Evolutionary conservation across 768 basidiomycete genomes (phyloP), one percentile per base, ranked within the genome.

Genomic region (Hygrophorus pudorinus): DNA sequence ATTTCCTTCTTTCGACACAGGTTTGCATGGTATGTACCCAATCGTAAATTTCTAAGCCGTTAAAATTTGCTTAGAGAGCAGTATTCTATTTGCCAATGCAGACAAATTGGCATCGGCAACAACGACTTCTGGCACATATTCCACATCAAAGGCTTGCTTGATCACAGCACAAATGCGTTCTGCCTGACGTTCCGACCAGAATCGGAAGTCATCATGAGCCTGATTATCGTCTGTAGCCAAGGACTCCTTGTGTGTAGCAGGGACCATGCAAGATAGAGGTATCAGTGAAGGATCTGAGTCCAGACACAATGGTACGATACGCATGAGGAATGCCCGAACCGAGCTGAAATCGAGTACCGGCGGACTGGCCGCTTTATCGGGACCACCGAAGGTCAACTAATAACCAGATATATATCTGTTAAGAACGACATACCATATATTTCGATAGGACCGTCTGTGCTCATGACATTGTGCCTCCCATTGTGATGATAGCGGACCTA

Each of bases 381-480:
- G 46, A 42, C n/a, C n/a, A n/a, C n/a, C n/a, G n/a, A n/a, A n/a
- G n/a, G 32, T 51, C 46, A 46, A 48, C 41, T 18, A 52, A 17
- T 35, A 11, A 44, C 9, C 31, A 33, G 28, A 20, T 41, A 21
- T 13, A 48, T 0, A 14, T n/a, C 3, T 30, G 20, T 45, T 37
- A 30, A 40, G 38, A 21, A 28, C 21, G 7, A 65, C 85, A 45
- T 50, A 91, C 94, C 85, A 49, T 79, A 88, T 27, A 99, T 81
- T 58, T 96, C 90, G 46, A 98, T 67, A 6, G 91, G 89, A 1
- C 82, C 85, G 38, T 85, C 80, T 42, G 84, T 56, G 42, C 79
- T 77, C 76, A 98, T 85, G 45, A 98, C 96, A 61, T 92, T 96
- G 64, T 99, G 87, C 61, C 93, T 97, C 38, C 91, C 92, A 60